These are phyloP conservation scores for Colletotrichum sp. DNA, from an alignment of 2,329 filamentous ascomycete species.

Conservation along the genomic window DNA sequence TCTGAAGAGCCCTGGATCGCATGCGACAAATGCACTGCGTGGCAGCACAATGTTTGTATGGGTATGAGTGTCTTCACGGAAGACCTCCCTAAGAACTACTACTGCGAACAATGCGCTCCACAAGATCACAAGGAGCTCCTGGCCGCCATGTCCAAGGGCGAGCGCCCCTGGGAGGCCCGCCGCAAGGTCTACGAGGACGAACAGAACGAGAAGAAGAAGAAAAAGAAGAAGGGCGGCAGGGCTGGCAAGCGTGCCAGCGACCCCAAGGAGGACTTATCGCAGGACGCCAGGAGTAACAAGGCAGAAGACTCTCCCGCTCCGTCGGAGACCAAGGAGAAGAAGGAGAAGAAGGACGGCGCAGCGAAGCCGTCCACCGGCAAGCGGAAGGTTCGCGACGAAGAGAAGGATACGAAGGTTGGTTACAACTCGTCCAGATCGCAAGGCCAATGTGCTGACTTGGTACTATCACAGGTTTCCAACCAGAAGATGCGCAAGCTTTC, in stretches of 20 bases:
- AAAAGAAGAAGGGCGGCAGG: constrained; percentile 62
- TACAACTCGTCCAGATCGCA: accelerated
- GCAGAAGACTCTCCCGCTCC: constrained; percentile 46
- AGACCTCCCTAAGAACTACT: constrained; percentile 83
- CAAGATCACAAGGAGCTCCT: constrained; percentile 83
- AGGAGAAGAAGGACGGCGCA: constrained; percentile 52
- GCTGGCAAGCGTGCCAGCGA: constrained; percentile 71
- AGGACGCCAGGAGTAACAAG: constrained; percentile 26
- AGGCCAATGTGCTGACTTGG: neutral
- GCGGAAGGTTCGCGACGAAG: constrained; percentile 63
- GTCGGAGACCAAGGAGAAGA: constrained; percentile 44
- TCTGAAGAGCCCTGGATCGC: constrained; percentile 93
- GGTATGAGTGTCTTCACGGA: constrained; percentile 81
- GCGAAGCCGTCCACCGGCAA: constrained; percentile 52
- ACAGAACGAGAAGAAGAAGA: constrained; percentile 60
- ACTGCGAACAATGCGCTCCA: constrained; percentile 88
- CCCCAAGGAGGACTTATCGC: constrained; percentile 47
- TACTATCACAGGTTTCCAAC: constrained; percentile 37
- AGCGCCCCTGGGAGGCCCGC: constrained; percentile 83
- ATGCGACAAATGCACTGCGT: constrained; percentile 89
- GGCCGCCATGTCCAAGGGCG: constrained; percentile 77
- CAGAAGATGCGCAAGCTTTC: constrained; percentile 62
- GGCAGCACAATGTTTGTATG: constrained; percentile 98
- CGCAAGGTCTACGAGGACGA: constrained; percentile 68
- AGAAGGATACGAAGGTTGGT: constrained; percentile 55